Conservation (phyloP, 1,284 basidiomycete species). For the Rhodotorula sp. region DNA sequence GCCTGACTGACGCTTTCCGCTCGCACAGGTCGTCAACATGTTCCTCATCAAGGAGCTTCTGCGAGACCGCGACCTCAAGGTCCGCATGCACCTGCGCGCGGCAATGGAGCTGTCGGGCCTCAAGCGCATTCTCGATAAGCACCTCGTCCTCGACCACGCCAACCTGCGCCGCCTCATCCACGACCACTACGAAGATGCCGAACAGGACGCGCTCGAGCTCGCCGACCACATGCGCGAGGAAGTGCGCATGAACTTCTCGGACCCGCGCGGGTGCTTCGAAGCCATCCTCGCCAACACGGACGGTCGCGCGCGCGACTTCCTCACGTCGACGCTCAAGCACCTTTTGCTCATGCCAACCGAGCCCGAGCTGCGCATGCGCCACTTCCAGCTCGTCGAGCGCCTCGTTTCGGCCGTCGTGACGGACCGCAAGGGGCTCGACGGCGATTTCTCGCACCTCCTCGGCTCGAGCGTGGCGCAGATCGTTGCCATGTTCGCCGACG, state of each 20-base stretch:
- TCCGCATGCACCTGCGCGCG: slow-evolving; percentile 78
- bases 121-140: slow-evolving; percentile 69
- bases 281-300: slow-evolving; percentile 73
- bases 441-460: slow-evolving; percentile 78
- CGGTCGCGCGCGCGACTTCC: slow-evolving; percentile 78
- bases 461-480: slow-evolving; percentile 87
- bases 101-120: slow-evolving; percentile 89
- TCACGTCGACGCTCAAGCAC: slow-evolving; percentile 90
- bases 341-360: slow-evolving; percentile 86
- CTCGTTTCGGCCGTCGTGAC: slow-evolving; percentile 89
- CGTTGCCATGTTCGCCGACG: slow-evolving; percentile 86
- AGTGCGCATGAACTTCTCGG: slow-evolving; percentile 72
- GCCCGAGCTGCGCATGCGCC: slow-evolving; percentile 75
- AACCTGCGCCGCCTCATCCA: slow-evolving; percentile 70
- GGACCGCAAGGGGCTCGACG: slow-evolving; percentile 68
- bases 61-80: slow-evolving; percentile 69
- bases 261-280: slow-evolving; percentile 83
- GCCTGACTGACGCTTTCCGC: slow-evolving; percentile 39
- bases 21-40: slow-evolving; percentile 63
- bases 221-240: slow-evolving; percentile 75
- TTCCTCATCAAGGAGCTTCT: slow-evolving; percentile 66
- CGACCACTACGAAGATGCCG: slow-evolving; percentile 66
- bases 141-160: slow-evolving; percentile 65
- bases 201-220: slow-evolving; percentile 76
- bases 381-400: slow-evolving; percentile 92